Percentiles rank a stretch among this genome's conserved stretches.
Conservation (phyloP, 192 early-diverging fungal genomes). For the Thamnidium elegans region DNA sequence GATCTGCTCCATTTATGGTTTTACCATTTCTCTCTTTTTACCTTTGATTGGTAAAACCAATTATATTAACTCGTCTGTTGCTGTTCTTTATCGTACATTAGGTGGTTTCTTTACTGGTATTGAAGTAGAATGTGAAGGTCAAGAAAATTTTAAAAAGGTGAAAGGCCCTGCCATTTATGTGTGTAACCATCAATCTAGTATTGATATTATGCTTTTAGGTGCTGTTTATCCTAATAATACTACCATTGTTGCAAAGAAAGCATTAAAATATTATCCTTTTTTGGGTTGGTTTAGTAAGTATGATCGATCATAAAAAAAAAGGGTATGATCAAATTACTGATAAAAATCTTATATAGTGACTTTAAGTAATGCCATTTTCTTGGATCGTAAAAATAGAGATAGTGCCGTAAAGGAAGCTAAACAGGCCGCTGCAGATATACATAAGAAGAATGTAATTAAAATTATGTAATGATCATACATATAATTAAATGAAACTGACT, state of each 20-base stretch:
- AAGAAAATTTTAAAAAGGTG: constrained; percentile 50
- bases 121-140: constrained; percentile 56
- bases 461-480: background rate
- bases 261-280: constrained; percentile 65
- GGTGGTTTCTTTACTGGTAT: constrained; percentile 55
- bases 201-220: constrained; percentile 72
- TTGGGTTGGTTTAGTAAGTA: constrained; percentile 77
- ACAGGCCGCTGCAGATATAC: constrained; percentile 68
- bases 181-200: constrained; percentile 83
- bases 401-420: constrained; percentile 74
- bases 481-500: background rate
- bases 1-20: constrained; percentile 36
- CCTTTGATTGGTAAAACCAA: constrained; percentile 52
- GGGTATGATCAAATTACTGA: constrained; percentile 4
- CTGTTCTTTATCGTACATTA: constrained; percentile 47
- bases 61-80: constrained; percentile 58
- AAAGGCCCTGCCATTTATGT: constrained; percentile 62
- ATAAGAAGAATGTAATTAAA: constrained; percentile 60
- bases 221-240: constrained; percentile 62
- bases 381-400: constrained; percentile 76
- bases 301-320: background rate
- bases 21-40: constrained; percentile 51
- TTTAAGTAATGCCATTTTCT: constrained; percentile 78
- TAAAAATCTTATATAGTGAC: constrained; percentile 56
- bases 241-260: constrained; percentile 70